phyloP scores from a whole-genome alignment of 176 grass and related monocot genomes.

The Zoysia japonica region DNA sequence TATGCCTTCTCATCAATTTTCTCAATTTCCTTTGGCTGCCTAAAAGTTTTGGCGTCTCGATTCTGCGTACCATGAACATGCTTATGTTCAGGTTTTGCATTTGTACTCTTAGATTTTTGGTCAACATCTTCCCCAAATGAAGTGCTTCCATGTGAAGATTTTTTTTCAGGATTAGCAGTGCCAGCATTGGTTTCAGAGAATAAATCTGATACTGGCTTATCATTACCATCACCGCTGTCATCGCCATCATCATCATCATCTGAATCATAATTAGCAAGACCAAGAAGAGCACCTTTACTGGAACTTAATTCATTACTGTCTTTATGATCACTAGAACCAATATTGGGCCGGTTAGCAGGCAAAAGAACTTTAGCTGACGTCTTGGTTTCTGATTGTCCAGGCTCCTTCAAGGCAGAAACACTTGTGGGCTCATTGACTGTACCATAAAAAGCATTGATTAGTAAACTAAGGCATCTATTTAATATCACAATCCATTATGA shows the following conservation, averaged over 20 bases:
- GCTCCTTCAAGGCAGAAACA: conserved; percentile 42
- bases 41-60: conserved; percentile 21
- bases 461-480: conserved; percentile 30
- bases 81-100: conserved; percentile 11
- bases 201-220: conserved; percentile 40
- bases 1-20: conserved; percentile 17
- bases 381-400: conserved; percentile 48
- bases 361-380: conserved; percentile 46
- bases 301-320: conserved; percentile 41
- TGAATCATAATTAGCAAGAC: conserved; percentile 94
- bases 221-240: conserved; percentile 32
- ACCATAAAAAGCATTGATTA: conserved; percentile 48
- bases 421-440: conserved; percentile 47
- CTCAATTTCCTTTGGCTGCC: conserved; percentile 32
- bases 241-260: conserved; percentile 74
- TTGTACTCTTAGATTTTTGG: background rate
- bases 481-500: conserved; percentile 26
- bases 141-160: conserved; percentile 14
- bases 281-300: conserved; percentile 73
- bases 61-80: conserved; percentile 22
- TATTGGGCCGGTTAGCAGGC: conserved; percentile 45
- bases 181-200: conserved; percentile 37
- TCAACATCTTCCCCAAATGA: conserved; percentile 24
- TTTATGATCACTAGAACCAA: conserved; percentile 25
- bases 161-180: conserved; percentile 26